Evolutionary conservation across 495 filamentous ascomycete species (phyloP), one percentile per base, ranked within the genome.

Genomic region (Trichoderma gamsii): DNA sequence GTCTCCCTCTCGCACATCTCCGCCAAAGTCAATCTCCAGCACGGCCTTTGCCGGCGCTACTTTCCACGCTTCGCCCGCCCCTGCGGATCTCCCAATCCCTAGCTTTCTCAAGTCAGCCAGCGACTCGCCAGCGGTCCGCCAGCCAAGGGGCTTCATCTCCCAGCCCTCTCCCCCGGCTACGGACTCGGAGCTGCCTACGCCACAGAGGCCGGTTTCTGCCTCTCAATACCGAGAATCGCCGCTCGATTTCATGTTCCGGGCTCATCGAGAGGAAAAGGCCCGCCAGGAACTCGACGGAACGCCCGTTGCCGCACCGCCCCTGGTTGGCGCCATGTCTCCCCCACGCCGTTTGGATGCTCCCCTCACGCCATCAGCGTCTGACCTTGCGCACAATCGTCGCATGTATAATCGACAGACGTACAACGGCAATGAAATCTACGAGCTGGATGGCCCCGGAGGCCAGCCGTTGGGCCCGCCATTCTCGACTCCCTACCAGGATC

Each of bases 1-100:
- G 41, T 84, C 80, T 2, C 80, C 82, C 25, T 79, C 79, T 15
- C 72, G 77, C 25, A 70, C 72, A 16, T 71, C 72, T 5, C 51
- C 49, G 13, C 63, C 75, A 16, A 79, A 79, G 67, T 70, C 78
- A 16, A 68, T 72, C 11, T 79, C 85, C 21, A 84, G 81, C 56
- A 74, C 85, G 69, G 84, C 91, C 68, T 99, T 97, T 77, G 95
- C 95, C 16, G 95, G 95, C 18, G 91, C 93, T 18, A 96, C 92
- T 0, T 99, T 99, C 77, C 94, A 97, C 75, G 90, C 92, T 13
- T 99, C 95, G 2, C 95, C 95, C 16, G 93, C 93, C 3, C 90
- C 96, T 2, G 94, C 93, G 4, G 86, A 92, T n/a, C 84, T 99
- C 6, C 96, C 96, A 0, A 91, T 97, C 52, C 95, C 95, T 1